Percentiles rank a stretch among this genome's conserved stretches.
These are phyloP conservation scores for Helicocarpus griseus DNA, from an alignment of 2,329 filamentous ascomycete species.

Conservation along the genomic window DNA sequence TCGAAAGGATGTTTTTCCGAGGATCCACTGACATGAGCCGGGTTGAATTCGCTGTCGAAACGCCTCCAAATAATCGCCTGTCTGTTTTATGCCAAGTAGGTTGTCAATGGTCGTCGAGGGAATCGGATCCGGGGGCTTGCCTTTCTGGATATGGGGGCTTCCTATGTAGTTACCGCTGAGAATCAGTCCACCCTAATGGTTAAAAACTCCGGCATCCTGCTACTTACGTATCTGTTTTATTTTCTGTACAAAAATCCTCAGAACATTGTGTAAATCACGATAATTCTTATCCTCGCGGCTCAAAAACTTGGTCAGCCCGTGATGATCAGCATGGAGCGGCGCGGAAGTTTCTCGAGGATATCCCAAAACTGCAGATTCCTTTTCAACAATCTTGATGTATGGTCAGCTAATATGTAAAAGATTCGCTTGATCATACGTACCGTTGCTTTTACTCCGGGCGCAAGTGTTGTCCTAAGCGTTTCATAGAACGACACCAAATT, in stretches of 20 bases:
- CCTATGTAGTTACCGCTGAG: not conserved
- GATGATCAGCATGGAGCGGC: conserved; percentile 32
- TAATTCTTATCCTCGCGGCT: conserved; percentile 30
- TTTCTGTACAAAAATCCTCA: conserved; percentile 2
- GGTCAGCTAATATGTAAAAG: not conserved
- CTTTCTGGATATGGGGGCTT: not conserved
- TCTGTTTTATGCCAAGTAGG: conserved; percentile 1
- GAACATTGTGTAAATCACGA: conserved; percentile 8
- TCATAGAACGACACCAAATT: conserved; percentile 39
- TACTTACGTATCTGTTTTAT: conserved; percentile 1
- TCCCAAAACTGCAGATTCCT: conserved; percentile 34
- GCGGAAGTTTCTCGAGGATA: conserved; percentile 31
- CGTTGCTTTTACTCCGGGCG: conserved; percentile 5
- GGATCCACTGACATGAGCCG: conserved; percentile 17
- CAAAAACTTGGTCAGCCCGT: conserved; percentile 31
- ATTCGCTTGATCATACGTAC: not conserved
- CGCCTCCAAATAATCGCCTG: conserved; percentile 10
- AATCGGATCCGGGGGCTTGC: not conserved
- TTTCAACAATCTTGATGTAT: conserved; percentile 19
- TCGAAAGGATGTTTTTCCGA: conserved; percentile 4
- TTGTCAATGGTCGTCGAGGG: conserved; percentile 9
- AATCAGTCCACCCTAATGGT: too few relatives aligned
- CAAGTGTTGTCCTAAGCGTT: conserved; percentile 22
- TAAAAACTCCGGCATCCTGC: not conserved
- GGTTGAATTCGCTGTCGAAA: conserved; percentile 7